Percentiles rank a stretch among this genome's conserved stretches.
phyloP scores from a whole-genome alignment of 495 filamentous ascomycete species.

The Talaromyces borbonicus region DNA sequence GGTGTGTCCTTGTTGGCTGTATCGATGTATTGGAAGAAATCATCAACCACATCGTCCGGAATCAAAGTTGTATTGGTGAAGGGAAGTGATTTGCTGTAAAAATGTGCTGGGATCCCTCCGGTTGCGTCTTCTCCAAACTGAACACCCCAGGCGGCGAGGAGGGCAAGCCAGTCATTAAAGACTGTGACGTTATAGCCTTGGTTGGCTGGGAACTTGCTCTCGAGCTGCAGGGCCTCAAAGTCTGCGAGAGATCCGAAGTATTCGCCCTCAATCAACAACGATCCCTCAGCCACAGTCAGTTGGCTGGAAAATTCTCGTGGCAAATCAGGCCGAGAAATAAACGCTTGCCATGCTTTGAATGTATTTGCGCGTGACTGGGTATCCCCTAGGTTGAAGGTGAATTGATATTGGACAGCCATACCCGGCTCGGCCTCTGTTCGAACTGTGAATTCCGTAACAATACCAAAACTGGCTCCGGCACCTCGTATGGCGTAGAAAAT shows the following conservation, averaged over 20 bases:
- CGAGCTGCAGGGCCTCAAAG: constrained; percentile 18
- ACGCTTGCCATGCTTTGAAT: constrained; percentile 19
- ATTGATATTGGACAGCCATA: constrained; percentile 16
- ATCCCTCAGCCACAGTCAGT: constrained; percentile 14
- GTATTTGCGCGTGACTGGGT: constrained; percentile 11
- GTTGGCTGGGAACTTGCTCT: constrained; percentile 17
- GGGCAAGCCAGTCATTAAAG: constrained; percentile 44
- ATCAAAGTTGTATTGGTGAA: constrained; percentile 35
- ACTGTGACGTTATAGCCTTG: constrained; percentile 20
- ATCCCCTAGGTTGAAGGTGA: constrained; percentile 23
- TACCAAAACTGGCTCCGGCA: constrained; percentile 20
- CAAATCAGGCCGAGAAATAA: constrained; percentile 25
- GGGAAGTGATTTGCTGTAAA: constrained; percentile 32
- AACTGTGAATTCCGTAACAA: constrained; percentile 24
- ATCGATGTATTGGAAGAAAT: constrained; percentile 32
- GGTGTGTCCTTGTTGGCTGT: constrained; percentile 32
- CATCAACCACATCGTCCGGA: constrained; percentile 22
- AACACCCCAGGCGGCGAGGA: constrained; percentile 40
- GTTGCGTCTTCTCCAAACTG: constrained; percentile 21
- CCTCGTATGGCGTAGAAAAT: constrained; percentile 37
- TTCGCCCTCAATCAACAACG: constrained; percentile 16
- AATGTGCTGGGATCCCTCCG: constrained; percentile 25
- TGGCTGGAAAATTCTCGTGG: constrained; percentile 38
- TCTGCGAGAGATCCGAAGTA: constrained; percentile 19
- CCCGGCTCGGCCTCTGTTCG: constrained; percentile 18